phyloP scores from a whole-genome alignment of 2,329 filamentous ascomycete species.

The Curvularia eragrostidis region DNA sequence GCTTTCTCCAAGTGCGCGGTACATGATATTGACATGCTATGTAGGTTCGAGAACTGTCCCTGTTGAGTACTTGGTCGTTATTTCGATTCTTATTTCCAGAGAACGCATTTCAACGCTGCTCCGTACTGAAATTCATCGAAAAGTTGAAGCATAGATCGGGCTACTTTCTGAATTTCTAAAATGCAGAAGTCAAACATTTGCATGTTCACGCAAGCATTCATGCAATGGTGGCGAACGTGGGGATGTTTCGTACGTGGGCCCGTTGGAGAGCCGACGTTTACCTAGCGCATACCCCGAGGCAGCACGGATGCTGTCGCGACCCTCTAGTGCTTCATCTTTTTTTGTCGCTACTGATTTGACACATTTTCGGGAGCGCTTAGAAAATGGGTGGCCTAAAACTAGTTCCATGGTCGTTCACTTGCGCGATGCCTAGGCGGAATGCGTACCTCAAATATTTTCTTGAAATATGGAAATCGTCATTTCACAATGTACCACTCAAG shows the following conservation, averaged over 20 bases:
- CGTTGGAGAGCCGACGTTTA: slow-evolving; percentile 10
- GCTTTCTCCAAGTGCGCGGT: neutral
- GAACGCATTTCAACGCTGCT: neutral
- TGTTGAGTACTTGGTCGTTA: neutral
- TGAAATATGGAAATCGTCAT: neutral
- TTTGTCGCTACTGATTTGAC: slow-evolving; percentile 1
- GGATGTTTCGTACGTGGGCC: slow-evolving; percentile 13
- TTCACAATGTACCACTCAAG: too few species aligned
- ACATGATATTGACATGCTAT: neutral
- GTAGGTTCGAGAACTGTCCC: neutral
- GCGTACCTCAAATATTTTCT: neutral
- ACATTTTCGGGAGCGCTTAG: neutral
- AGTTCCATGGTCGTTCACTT: neutral
- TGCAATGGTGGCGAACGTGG: neutral
- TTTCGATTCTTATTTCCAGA: neutral
- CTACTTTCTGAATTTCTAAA: neutral
- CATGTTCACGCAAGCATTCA: neutral
- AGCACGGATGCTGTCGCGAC: neutral
- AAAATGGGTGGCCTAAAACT: neutral
- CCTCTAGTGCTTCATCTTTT: slow-evolving; percentile 14
- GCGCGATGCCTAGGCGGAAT: neutral
- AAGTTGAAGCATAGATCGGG: neutral
- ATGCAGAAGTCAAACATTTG: neutral
- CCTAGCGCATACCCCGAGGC: slow-evolving; percentile 4
- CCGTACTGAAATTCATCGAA: neutral